phyloP scores from a whole-genome alignment of 2,329 filamentous ascomycete genomes.

The Microcyclospora pomicola region DNA sequence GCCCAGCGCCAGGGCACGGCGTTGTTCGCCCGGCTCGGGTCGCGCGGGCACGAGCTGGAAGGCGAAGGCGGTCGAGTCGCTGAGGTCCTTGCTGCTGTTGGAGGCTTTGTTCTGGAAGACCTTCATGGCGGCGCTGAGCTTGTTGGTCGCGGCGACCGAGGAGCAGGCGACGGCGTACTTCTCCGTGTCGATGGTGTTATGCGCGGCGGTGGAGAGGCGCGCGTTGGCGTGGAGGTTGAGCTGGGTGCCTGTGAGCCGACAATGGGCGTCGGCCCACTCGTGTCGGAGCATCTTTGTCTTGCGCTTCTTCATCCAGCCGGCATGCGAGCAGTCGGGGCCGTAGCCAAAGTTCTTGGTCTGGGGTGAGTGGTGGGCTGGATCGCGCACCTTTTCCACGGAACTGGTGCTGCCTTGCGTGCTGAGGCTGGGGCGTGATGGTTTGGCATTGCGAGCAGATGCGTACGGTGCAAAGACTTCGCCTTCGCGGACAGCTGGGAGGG shows the following conservation, averaged over 20 bases:
- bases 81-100: slow-evolving; percentile 20
- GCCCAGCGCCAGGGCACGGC: slow-evolving; percentile 1
- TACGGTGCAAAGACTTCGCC: slow-evolving; percentile 21
- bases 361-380: slow-evolving; percentile 21
- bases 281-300: slow-evolving; percentile 78
- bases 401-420: slow-evolving; percentile 11
- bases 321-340: slow-evolving; percentile 36
- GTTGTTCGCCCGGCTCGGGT: slow-evolving; percentile 38
- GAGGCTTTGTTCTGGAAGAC: slow-evolving; percentile 44
- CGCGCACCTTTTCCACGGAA: slow-evolving; percentile 9
- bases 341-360: slow-evolving; percentile 19
- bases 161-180: slow-evolving; percentile 82
- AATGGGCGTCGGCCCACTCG: slow-evolving; percentile 88
- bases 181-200: slow-evolving; percentile 75
- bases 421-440: slow-evolving; percentile 29
- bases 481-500: slow-evolving; percentile 58
- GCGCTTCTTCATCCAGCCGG: slow-evolving; percentile 91
- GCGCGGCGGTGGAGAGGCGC: slow-evolving; percentile 44
- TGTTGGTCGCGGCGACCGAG: slow-evolving; percentile 57
- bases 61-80: slow-evolving; percentile 49
- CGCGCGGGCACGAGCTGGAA: slow-evolving; percentile 66
- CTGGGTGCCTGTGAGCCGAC: slow-evolving; percentile 54
- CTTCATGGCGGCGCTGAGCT: slow-evolving; percentile 79
- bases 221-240: slow-evolving; percentile 53
- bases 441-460: slow-evolving; percentile 23